These are phyloP conservation scores for Arthroderma uncinatum DNA, from an alignment of 2,329 filamentous ascomycete genomes.

Conservation along the genomic window DNA sequence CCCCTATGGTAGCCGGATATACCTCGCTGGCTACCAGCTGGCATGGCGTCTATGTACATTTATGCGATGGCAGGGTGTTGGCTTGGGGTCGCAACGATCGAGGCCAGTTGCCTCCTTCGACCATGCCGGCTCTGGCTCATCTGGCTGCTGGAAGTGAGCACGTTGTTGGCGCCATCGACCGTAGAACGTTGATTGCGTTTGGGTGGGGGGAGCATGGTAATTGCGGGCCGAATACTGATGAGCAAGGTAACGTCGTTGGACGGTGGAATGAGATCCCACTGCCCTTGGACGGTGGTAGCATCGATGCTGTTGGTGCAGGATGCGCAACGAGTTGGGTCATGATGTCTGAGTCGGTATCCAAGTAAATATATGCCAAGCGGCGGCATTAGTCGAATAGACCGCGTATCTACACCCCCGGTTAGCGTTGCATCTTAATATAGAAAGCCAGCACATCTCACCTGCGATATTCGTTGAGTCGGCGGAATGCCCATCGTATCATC, in stretches of 20 bases:
- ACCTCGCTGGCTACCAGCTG: constrained; percentile 65
- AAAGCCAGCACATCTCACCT: constrained; percentile 24
- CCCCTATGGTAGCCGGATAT: constrained; percentile 47
- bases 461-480: constrained; percentile 40
- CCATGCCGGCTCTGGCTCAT: constrained; percentile 46
- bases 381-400: constrained; percentile 35
- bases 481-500: constrained; percentile 22
- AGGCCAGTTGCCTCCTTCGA: constrained; percentile 60
- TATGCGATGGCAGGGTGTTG: constrained; percentile 47
- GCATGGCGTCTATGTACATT: constrained; percentile 66
- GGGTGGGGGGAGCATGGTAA: constrained; percentile 98
- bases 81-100: constrained; percentile 81
- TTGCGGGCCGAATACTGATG: constrained; percentile 59
- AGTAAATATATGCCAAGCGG: neutral
- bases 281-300: constrained; percentile 42
- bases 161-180: constrained; percentile 56
- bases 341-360: neutral
- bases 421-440: constrained; percentile 11
- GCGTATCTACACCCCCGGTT: constrained; percentile 17
- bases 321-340: constrained; percentile 79
- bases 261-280: constrained; percentile 57
- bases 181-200: constrained; percentile 66
- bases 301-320: constrained; percentile 62
- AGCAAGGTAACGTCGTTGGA: constrained; percentile 56
- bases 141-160: constrained; percentile 77